phyloP scores from a whole-genome alignment of 495 filamentous ascomycete genomes.

The Penicillium paxilli region DNA sequence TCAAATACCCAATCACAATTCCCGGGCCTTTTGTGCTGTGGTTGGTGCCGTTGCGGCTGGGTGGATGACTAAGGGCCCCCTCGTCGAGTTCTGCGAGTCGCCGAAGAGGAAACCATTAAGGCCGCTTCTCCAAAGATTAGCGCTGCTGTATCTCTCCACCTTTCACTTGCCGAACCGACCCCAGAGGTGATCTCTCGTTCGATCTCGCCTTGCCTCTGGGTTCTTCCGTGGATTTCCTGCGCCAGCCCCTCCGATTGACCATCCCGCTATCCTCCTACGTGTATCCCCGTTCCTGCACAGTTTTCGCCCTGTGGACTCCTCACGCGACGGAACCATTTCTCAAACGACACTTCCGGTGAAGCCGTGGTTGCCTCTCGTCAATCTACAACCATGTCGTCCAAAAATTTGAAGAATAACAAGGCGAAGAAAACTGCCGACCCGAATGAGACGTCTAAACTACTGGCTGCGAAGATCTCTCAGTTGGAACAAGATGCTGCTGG shows the following conservation, averaged over 20 bases:
- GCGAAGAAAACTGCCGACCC: conserved; percentile 76
- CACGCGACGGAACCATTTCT: conserved; percentile 9
- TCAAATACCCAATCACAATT: too few species aligned
- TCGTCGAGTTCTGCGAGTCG: conserved; percentile 37
- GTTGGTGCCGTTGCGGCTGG: conserved; percentile 13
- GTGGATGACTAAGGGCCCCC: conserved; percentile 28
- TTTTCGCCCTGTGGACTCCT: conserved; percentile 14
- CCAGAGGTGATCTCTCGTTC: conserved; percentile 21
- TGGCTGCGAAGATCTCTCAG: conserved; percentile 93
- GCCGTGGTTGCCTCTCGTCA: neutral
- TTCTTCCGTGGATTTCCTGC: conserved; percentile 1
- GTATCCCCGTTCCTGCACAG: conserved; percentile 19
- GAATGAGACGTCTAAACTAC: conserved; percentile 82
- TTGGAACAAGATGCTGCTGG: conserved; percentile 88
- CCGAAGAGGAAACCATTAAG: conserved; percentile 21
- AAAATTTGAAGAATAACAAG: conserved; percentile 64
- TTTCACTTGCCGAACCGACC: conserved; percentile 5
- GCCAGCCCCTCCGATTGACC: conserved; percentile 19
- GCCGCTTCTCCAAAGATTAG: conserved; percentile 9
- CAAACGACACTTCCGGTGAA: neutral
- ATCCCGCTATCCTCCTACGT: conserved; percentile 7
- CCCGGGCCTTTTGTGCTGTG: neutral
- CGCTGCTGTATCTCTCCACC: neutral
- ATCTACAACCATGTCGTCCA: conserved; percentile 38
- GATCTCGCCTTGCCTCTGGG: conserved; percentile 21